A percentile compares a stretch with the other conserved stretches of the same genome.
These are phyloP conservation scores for Cercis canadensis DNA, from an alignment of 306 rosid species.

Conservation along the genomic window DNA sequence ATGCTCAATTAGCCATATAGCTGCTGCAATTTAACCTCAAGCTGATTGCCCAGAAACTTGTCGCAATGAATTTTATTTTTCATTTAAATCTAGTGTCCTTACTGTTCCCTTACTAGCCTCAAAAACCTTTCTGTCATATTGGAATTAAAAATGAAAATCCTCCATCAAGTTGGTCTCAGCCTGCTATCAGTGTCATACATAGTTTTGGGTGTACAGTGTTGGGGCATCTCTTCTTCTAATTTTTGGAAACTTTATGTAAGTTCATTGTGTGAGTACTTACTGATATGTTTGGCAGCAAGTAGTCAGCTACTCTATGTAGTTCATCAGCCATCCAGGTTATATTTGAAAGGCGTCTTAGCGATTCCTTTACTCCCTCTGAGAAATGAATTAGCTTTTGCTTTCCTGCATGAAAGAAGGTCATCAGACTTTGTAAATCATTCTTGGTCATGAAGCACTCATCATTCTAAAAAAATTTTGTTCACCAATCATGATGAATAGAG, in stretches of 20 bases:
- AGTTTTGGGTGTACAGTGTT: conserved; percentile 15
- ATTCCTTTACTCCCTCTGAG: conserved; percentile 82
- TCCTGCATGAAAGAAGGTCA: conserved; percentile 45
- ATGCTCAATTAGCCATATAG: not conserved
- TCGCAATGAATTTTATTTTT: not conserved
- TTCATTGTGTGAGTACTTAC: conserved; percentile 56
- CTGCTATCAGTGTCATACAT: not conserved
- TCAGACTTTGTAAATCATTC: conserved; percentile 29
- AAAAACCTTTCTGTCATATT: not conserved
- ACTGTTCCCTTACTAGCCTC: not conserved
- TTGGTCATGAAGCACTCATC: conserved; percentile 26
- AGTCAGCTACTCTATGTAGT: conserved; percentile 72
- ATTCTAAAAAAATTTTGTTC: not conserved
- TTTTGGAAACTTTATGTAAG: not conserved
- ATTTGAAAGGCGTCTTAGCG: conserved; percentile 74
- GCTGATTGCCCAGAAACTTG: not conserved
- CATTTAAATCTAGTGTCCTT: not conserved
- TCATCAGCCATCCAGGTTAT: conserved; percentile 88
- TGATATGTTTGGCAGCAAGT: conserved; percentile 66
- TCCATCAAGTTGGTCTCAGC: not conserved
- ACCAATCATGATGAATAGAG: not conserved
- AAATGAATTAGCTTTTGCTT: conserved; percentile 73
- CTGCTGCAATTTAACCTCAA: not conserved
- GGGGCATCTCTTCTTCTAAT: no score
- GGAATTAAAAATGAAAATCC: conserved; percentile 2